phyloP scores from a whole-genome alignment of 2,329 filamentous ascomycete species.

The Paraconiothyrium brasiliense region DNA sequence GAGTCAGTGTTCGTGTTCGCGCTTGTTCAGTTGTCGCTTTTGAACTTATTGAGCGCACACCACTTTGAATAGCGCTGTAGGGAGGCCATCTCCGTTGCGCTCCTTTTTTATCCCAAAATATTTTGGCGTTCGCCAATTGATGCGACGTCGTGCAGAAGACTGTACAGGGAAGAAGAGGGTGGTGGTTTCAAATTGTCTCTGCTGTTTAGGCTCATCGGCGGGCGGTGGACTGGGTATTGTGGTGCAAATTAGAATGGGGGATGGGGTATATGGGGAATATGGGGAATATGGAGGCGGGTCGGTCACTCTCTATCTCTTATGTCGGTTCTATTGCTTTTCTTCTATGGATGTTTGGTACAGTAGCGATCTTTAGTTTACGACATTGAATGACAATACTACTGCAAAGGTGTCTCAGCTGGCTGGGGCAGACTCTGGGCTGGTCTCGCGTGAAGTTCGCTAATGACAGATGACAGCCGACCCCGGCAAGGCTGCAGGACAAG shows the following conservation, averaged over 20 bases:
- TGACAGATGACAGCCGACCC: neutral
- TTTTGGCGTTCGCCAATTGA: conserved; percentile 4
- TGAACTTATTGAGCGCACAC: conserved; percentile 19
- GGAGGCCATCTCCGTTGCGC: conserved; percentile 25
- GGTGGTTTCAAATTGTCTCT: conserved; percentile 17
- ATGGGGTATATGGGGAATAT: conserved; percentile 10
- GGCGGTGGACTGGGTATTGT: conserved; percentile 1
- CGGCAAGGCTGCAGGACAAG: neutral
- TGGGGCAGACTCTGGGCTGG: neutral
- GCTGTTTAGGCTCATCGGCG: conserved; percentile 5
- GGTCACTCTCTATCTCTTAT: conserved; percentile 10
- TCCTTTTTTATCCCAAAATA: conserved; percentile 25
- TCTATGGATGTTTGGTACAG: conserved; percentile 30
- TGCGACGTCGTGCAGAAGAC: conserved; percentile 5
- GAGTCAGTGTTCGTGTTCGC: neutral
- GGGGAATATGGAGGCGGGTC: conserved; percentile 10
- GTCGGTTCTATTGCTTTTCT: conserved; percentile 31
- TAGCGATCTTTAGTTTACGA: conserved; percentile 42
- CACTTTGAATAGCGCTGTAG: conserved; percentile 29
- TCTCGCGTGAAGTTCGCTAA: neutral
- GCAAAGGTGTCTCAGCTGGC: neutral
- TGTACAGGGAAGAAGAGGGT: neutral
- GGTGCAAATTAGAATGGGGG: conserved; percentile 8
- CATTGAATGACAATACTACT: conserved; percentile 37
- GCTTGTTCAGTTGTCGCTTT: conserved; percentile 13